phyloP scores from a whole-genome alignment of 257 asterid genomes.

The Salvia hispanica region DNA sequence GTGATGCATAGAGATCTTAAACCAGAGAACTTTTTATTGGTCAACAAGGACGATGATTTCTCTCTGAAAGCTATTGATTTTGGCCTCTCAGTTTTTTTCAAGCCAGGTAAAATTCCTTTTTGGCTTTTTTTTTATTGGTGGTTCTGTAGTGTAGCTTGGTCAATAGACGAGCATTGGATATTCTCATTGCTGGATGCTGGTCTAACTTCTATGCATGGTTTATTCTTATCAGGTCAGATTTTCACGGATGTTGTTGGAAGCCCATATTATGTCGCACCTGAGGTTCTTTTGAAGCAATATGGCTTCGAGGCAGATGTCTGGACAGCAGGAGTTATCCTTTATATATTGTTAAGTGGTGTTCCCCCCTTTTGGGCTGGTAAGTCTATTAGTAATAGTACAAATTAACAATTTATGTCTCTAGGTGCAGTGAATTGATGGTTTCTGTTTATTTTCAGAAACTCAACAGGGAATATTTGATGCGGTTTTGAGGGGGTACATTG shows the following conservation, averaged over 20 bases:
- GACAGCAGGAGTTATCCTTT: conserved; percentile 97
- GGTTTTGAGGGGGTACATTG: conserved; percentile 44
- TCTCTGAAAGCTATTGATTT: conserved; percentile 96
- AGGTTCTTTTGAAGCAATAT: conserved; percentile 87
- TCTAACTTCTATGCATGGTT: conserved; percentile 24
- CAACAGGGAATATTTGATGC: conserved; percentile 49
- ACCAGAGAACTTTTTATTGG: conserved; percentile 91
- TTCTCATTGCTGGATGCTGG: not conserved
- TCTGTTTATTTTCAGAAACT: conserved; percentile 45
- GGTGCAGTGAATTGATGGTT: conserved; percentile 27
- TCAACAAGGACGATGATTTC: conserved; percentile 92
- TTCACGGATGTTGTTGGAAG: conserved; percentile 97
- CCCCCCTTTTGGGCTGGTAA: conserved; percentile 99
- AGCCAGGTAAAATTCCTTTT: conserved; percentile 63
- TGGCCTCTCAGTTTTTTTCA: conserved; percentile 95
- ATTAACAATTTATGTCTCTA: not conserved
- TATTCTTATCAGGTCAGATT: conserved; percentile 64
- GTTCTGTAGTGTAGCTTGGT: conserved; percentile 19
- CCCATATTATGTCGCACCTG: conserved; percentile 98
- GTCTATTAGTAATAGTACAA: conserved; percentile 13
- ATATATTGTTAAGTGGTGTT: conserved; percentile 90
- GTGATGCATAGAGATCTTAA: conserved; percentile 98
- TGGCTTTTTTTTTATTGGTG: not conserved
- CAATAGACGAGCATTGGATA: not conserved
- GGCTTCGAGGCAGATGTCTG: conserved; percentile 97